These are phyloP conservation scores for Cercospora berteroae DNA, from an alignment of 2,329 filamentous ascomycete genomes.

Conservation along the genomic window DNA sequence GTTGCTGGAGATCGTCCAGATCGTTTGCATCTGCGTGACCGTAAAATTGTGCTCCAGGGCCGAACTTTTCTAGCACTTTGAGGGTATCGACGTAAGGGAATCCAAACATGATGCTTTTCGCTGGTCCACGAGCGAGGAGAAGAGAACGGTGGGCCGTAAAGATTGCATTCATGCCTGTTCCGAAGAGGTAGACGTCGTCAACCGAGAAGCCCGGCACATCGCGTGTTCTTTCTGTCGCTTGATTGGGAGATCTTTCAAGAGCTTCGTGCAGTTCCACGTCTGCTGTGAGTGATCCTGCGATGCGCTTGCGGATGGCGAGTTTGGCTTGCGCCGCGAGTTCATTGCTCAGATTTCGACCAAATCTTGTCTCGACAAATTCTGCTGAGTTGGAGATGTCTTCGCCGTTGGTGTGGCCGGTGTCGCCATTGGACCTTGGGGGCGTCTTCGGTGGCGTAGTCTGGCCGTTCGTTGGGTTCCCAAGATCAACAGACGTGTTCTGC, in stretches of 20 bases:
- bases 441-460: conserved; percentile 19
- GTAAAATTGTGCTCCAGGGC: conserved; percentile 84
- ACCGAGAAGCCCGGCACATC: conserved; percentile 67
- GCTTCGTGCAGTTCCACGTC: conserved; percentile 66
- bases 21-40: conserved; percentile 75
- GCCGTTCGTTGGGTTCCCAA: conserved; percentile 22
- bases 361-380: conserved; percentile 88
- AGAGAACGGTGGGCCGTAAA: conserved; percentile 81
- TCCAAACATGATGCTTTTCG: conserved; percentile 86
- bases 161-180: conserved; percentile 92
- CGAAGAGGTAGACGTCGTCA: conserved; percentile 84
- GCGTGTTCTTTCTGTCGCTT: conserved; percentile 38
- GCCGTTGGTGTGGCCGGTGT: conserved; percentile 25
- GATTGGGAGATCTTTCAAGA: conserved; percentile 45
- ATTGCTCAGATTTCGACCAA: conserved; percentile 83
- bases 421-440: conserved; percentile 8
- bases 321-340: conserved; percentile 78
- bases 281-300: conserved; percentile 77
- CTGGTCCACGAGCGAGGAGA: conserved; percentile 59
- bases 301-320: conserved; percentile 78
- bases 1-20: conserved; percentile 75
- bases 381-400: conserved; percentile 63
- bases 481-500: conserved; percentile 55
- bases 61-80: conserved; percentile 93
- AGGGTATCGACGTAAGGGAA: conserved; percentile 97